Conservation (phyloP, 2,329 filamentous ascomycete species). For the Nakataea oryzae region DNA sequence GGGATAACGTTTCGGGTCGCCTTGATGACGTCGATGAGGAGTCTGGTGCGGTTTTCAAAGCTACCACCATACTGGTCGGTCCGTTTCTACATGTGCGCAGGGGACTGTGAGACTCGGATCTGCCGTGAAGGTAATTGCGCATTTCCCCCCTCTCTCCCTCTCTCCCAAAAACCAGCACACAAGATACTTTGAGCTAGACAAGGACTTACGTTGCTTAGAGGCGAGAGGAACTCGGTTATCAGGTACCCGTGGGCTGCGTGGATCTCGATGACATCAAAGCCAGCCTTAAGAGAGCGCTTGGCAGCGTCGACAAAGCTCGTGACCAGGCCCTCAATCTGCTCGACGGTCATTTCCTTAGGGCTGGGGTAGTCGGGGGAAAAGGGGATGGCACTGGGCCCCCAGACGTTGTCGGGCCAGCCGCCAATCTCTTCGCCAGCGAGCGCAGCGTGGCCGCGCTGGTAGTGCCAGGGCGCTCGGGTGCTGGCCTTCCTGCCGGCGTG, state of each 20-base stretch:
- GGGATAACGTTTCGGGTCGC: slow-evolving; percentile 43
- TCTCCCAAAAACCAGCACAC: too few species aligned
- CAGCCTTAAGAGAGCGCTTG: slow-evolving; percentile 52
- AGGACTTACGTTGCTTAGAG: slow-evolving; percentile 42
- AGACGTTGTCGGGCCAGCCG: slow-evolving; percentile 48
- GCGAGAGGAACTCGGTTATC: slow-evolving; percentile 53
- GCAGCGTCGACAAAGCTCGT: slow-evolving; percentile 48
- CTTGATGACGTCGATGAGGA: slow-evolving; percentile 43
- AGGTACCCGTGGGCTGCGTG: slow-evolving; percentile 58
- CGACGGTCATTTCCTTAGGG: slow-evolving; percentile 57
- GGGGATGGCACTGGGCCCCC: slow-evolving; percentile 39
- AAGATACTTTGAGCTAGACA: background rate
- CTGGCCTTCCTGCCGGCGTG: slow-evolving; percentile 68
- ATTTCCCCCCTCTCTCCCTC: background rate
- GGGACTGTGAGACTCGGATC: background rate
- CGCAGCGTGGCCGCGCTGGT: slow-evolving; percentile 30
- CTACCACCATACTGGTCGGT: slow-evolving; percentile 56
- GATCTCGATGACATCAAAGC: slow-evolving; percentile 67
- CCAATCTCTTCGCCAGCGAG: slow-evolving; percentile 40
- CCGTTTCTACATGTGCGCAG: slow-evolving; percentile 28
- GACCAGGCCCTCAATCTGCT: slow-evolving; percentile 59
- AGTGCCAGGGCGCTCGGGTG: slow-evolving; percentile 54
- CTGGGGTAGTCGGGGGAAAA: slow-evolving; percentile 50
- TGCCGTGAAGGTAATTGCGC: too few species aligned
- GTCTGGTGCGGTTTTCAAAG: slow-evolving; percentile 55